Conservation (phyloP, 345 rosid genomes). For the Corchorus olitorius region DNA sequence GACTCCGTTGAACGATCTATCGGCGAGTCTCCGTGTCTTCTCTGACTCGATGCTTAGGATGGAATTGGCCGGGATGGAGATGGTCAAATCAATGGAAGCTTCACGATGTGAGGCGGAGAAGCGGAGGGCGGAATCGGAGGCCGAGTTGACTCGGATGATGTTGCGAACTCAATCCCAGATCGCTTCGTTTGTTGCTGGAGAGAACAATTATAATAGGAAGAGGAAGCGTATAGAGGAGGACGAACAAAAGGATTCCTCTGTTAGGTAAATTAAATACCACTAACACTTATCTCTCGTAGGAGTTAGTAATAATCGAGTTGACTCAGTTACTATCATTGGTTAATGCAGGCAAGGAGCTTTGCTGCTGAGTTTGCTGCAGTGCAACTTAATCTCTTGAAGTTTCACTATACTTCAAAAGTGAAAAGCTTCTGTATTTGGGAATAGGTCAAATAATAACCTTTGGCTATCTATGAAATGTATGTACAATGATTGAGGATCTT, state of each 20-base stretch:
- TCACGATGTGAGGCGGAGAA: slow-evolving; percentile 53
- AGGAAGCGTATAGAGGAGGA: slow-evolving; percentile 50
- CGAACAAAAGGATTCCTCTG: slow-evolving; percentile 22
- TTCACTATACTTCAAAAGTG: background rate
- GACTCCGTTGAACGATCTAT: slow-evolving; percentile 22
- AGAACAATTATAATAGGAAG: slow-evolving; percentile 35
- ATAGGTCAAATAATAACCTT: background rate
- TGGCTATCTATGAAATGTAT: background rate
- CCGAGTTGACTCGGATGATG: slow-evolving; percentile 55
- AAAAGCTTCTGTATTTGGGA: too few species aligned
- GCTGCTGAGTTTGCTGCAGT: slow-evolving; percentile 44
- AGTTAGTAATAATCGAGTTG: too few species aligned
- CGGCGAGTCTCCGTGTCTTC: slow-evolving; percentile 40
- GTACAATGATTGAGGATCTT: background rate
- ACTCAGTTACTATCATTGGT: background rate
- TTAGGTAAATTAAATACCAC: slow-evolving; percentile 28
- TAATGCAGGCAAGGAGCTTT: slow-evolving; percentile 44
- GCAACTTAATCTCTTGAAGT: slow-evolving; percentile 33
- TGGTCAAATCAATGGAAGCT: slow-evolving; percentile 59
- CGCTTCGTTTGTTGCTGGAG: slow-evolving; percentile 33
- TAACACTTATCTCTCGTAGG: too few species aligned
- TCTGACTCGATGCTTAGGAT: slow-evolving; percentile 53
- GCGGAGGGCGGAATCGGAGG: slow-evolving; percentile 47
- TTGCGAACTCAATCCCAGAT: slow-evolving; percentile 54
- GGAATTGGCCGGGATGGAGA: slow-evolving; percentile 59